Conservation (phyloP, 768 basidiomycete species). For the Mycena indigotica region DNA sequence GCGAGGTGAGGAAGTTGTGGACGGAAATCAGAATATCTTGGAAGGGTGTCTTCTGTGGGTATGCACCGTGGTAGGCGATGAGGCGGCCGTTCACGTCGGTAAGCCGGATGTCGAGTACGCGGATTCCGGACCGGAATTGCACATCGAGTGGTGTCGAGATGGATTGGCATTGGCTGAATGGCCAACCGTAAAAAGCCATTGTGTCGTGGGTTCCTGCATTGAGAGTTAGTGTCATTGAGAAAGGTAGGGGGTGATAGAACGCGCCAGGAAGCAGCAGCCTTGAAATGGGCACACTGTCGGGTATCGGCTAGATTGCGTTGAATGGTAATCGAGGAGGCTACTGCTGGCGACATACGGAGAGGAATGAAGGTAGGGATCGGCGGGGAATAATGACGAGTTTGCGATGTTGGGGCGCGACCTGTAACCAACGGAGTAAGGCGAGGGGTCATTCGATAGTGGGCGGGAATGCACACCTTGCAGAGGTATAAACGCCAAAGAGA, state of each 20-base stretch:
- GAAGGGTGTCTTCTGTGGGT: slow-evolving; percentile 72
- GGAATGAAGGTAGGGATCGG: slow-evolving; percentile 58
- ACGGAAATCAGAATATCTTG: slow-evolving; percentile 62
- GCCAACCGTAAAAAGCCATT: slow-evolving; percentile 86
- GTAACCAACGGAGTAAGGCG: slow-evolving; percentile 9
- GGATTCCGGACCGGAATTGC: slow-evolving; percentile 78
- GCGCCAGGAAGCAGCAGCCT: slow-evolving; percentile 75
- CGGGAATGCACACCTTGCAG: slow-evolving; percentile 51
- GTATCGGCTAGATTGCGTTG: slow-evolving; percentile 45
- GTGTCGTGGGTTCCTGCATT: slow-evolving; percentile 67
- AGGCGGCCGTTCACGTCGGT: slow-evolving; percentile 64
- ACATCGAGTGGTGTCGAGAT: slow-evolving; percentile 56
- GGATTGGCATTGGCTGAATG: slow-evolving; percentile 85
- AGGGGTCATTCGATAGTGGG: too few relatives aligned
- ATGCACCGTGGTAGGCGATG: slow-evolving; percentile 78
- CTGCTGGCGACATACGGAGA: slow-evolving; percentile 31
- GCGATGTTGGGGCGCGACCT: slow-evolving; percentile 50
- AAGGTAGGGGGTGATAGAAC: slow-evolving; percentile 10
- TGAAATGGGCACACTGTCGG: slow-evolving; percentile 68
- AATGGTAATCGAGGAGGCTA: background rate
- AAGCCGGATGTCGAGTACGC: slow-evolving; percentile 81
- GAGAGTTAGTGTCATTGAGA: background rate
- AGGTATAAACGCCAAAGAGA: slow-evolving; percentile 64
- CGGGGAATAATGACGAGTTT: slow-evolving; percentile 60
- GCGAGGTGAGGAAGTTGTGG: slow-evolving; percentile 62